Evolutionary conservation across 1,284 basidiomycete species (phyloP).

Genomic region (Ceratobasidium sp.): DNA sequence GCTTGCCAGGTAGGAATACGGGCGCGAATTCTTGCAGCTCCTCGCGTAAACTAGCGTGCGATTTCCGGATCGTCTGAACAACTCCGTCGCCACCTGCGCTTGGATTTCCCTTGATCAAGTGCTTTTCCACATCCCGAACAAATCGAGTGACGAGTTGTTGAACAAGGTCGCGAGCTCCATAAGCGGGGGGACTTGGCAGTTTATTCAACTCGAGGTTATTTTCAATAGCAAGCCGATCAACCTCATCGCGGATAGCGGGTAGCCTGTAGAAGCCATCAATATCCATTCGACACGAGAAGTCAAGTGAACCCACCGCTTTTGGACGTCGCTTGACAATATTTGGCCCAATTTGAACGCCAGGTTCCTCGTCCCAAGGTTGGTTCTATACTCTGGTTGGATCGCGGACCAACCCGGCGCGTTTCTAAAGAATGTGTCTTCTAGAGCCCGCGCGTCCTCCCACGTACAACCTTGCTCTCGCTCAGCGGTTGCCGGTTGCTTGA

Average conservation of each 20-base stretch:
- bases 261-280: neutral
- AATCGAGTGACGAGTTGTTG: constrained; percentile 4
- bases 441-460: constrained; percentile 56
- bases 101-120: constrained; percentile 11
- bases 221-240: neutral
- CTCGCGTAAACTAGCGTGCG: neutral
- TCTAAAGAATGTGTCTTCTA: constrained; percentile 62
- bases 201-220: neutral
- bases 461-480: constrained; percentile 60
- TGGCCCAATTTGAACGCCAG: constrained; percentile 65
- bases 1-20: constrained; percentile 1
- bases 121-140: constrained; percentile 5
- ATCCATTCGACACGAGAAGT: neutral
- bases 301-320: constrained; percentile 59
- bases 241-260: neutral
- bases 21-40: constrained; percentile 1
- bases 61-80: neutral
- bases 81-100: neutral
- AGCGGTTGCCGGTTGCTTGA: constrained; percentile 70
- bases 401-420: constrained; percentile 63
- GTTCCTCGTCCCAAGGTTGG: constrained; percentile 66
- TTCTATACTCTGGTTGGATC: constrained; percentile 55
- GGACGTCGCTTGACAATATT: constrained; percentile 64
- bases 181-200: neutral
- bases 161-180: constrained; percentile 13